These are phyloP conservation scores for Boletellus sp. DNA, from an alignment of 768 basidiomycete species.

Conservation along the genomic window DNA sequence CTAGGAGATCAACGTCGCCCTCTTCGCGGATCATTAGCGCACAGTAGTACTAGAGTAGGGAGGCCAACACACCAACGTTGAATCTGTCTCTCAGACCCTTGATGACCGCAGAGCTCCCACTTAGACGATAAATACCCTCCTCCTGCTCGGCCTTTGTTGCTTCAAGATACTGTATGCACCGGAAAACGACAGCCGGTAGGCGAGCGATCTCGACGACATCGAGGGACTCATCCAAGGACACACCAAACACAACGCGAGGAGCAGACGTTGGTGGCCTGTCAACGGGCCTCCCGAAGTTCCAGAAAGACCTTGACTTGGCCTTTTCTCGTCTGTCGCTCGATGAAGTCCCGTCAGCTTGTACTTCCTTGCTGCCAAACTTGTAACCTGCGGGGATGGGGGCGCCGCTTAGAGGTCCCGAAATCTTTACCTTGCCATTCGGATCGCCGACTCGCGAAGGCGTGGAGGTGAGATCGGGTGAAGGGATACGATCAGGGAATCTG, in stretches of 20 bases:
- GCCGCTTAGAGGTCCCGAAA: slow-evolving; percentile 84
- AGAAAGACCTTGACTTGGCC: slow-evolving; percentile 89
- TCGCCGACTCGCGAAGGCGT: slow-evolving; percentile 53
- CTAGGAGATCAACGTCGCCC: slow-evolving; percentile 91
- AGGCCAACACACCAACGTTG: slow-evolving; percentile 64
- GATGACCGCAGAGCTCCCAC: slow-evolving; percentile 93
- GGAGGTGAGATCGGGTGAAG: slow-evolving; percentile 48
- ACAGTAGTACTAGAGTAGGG: slow-evolving; percentile 3
- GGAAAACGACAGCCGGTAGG: slow-evolving; percentile 91
- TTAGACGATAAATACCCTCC: slow-evolving; percentile 95
- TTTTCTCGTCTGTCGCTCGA: slow-evolving; percentile 79
- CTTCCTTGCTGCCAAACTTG: slow-evolving; percentile 84
- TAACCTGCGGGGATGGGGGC: slow-evolving; percentile 82
- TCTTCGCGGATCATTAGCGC: slow-evolving; percentile 45
- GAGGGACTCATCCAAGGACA: slow-evolving; percentile 82
- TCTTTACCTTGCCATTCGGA: slow-evolving; percentile 66
- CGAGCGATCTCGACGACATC: slow-evolving; percentile 86
- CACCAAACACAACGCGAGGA: slow-evolving; percentile 82
- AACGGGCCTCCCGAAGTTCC: slow-evolving; percentile 78
- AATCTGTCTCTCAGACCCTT: slow-evolving; percentile 91
- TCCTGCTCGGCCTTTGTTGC: slow-evolving; percentile 92
- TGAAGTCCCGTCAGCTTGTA: slow-evolving; percentile 39
- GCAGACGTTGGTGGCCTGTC: slow-evolving; percentile 39
- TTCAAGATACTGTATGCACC: slow-evolving; percentile 93
- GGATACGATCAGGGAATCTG: slow-evolving; percentile 34